phyloP scores from a whole-genome alignment of 169 alveolate genomes.

The Plasmodium cynomolgi region DNA sequence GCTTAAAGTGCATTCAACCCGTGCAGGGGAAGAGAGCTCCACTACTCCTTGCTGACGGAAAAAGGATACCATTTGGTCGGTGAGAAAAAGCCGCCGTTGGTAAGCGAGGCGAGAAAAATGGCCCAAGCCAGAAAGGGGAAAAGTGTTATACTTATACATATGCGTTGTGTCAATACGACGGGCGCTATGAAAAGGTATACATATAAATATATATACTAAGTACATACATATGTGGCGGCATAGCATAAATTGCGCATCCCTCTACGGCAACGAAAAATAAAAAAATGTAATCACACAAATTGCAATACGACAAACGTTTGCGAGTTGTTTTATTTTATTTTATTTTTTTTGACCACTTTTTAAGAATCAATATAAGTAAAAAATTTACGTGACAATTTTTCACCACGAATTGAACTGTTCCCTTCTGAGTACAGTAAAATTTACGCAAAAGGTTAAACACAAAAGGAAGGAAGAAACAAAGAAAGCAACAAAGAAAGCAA shows the following conservation, averaged over 20 bases:
- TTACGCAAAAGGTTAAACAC: not conserved
- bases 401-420: not conserved
- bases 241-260: not conserved
- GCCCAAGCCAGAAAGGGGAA: not conserved
- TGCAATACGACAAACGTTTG: not conserved
- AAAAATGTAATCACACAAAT: not conserved
- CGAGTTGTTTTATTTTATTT: not conserved
- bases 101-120: not conserved
- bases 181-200: not conserved
- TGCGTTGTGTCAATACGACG: not conserved
- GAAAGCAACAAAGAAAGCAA: not conserved
- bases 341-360: not conserved
- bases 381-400: not conserved
- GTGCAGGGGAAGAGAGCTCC: not conserved
- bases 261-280: not conserved
- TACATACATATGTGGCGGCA: not conserved
- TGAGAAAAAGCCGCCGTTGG: not conserved
- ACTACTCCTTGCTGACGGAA: not conserved
- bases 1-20: not conserved
- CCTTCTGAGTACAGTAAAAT: not conserved
- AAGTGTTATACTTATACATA: not conserved
- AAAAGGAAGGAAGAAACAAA: not conserved
- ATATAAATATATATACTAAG: not conserved
- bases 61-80: not conserved
- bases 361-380: not conserved